Evolutionary conservation across 1,284 basidiomycete genomes (phyloP).

Genomic region (Marasmius tenuissimus): DNA sequence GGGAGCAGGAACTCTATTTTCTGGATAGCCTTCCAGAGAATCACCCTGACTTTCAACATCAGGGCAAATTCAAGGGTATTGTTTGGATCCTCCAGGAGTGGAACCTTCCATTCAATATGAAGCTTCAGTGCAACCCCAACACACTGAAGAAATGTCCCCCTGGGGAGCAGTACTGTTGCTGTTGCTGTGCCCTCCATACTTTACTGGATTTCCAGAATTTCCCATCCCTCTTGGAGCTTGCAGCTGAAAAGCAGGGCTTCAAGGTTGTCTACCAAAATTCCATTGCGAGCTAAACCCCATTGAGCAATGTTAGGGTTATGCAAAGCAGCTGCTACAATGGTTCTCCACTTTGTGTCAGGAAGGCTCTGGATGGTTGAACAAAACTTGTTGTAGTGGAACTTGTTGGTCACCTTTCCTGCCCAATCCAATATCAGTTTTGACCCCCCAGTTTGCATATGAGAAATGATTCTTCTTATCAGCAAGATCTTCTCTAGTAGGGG

Average conservation of each 20-base stretch:
- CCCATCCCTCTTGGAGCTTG: slow-evolving; percentile 17
- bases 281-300: slow-evolving; percentile 20
- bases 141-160: slow-evolving; percentile 11
- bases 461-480: too few species aligned
- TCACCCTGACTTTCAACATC: neutral
- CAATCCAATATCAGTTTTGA: too few species aligned
- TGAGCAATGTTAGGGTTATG: slow-evolving; percentile 25
- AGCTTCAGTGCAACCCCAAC: neutral
- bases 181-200: neutral
- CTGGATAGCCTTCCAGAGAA: slow-evolving; percentile 26
- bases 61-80: slow-evolving; percentile 35
- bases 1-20: slow-evolving; percentile 33
- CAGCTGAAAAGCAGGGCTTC: slow-evolving; percentile 6
- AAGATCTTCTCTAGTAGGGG: too few species aligned
- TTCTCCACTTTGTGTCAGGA: too few species aligned
- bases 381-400: too few species aligned
- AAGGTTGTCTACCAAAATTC: slow-evolving; percentile 17
- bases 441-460: too few species aligned
- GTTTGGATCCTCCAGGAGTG: slow-evolving; percentile 28
- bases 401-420: too few species aligned
- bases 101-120: slow-evolving; percentile 10
- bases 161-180: slow-evolving; percentile 21
- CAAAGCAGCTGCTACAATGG: too few species aligned
- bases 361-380: too few species aligned
- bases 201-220: slow-evolving; percentile 19